These are phyloP conservation scores for Gnaphalium uliginosum DNA, from an alignment of 129 eudicot species.

Conservation along the genomic window DNA sequence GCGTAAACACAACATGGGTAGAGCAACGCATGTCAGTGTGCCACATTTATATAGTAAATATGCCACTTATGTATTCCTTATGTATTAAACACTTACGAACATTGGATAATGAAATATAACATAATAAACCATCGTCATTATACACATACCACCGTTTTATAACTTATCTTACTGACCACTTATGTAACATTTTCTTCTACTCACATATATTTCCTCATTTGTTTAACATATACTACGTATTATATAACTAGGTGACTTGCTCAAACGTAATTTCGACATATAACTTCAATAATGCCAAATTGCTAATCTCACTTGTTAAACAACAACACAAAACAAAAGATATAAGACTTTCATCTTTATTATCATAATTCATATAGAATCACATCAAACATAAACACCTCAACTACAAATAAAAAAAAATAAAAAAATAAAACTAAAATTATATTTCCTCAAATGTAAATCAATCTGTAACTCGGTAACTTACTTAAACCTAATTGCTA, in stretches of 20 bases:
- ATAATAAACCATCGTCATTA: neutral
- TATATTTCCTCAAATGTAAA: neutral
- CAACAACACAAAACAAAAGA: neutral
- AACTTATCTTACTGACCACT: constrained; percentile 4
- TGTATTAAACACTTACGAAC: neutral
- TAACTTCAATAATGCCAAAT: neutral
- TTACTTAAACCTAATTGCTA: constrained; percentile 36
- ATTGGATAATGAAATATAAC: neutral
- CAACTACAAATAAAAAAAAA: neutral
- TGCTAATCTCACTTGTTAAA: constrained; percentile 11
- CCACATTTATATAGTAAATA: neutral
- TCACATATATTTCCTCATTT: neutral
- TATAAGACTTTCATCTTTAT: neutral
- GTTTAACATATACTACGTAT: neutral
- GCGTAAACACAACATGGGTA: neutral
- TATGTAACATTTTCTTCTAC: constrained; percentile 4
- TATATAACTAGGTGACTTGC: neutral
- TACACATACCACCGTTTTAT: neutral
- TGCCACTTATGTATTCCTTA: neutral
- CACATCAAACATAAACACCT: neutral
- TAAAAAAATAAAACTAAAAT: too few relatives aligned
- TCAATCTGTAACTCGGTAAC: neutral
- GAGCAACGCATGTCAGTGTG: neutral
- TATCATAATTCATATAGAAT: neutral
- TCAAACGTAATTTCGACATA: neutral